Base-by-base conservation (phyloP, 768 basidiomycete species). In the Tulasnella sp. region DNA sequence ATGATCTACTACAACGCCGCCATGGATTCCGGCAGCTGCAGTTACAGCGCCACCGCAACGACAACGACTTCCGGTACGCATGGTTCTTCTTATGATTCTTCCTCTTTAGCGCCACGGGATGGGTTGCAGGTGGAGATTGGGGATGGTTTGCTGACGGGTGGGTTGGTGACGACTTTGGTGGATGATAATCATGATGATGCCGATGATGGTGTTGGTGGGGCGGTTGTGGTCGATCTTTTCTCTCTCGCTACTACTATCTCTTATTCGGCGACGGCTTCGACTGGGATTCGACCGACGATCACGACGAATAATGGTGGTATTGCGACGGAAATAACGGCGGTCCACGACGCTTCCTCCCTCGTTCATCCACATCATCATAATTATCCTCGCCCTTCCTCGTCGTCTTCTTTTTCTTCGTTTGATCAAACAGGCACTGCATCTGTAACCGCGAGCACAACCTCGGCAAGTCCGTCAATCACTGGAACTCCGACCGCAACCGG, bases 1-100 rank as follows among this genome's bases (percentile, higher is more conserved):
- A 81, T 50, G 41, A 48, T 81, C 28, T 79, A 81, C 31, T 81
- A 79, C 40, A 50, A 40, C 24, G 22, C 18, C 16, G 44, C 22
- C 50, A 24, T 60, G 76, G 76, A 77, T 50, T 22, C 37, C 24
- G 76, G 54, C 22, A 77, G 76, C 46, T 48, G 76, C 74, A 42
- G 34, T 75, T 75, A 37, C 7, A 48, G 18, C n/a, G 18, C 24
- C 7, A 31, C 40, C 8, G 4, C 74, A 12, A 42, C 40, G 12
- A 7, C 46, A 41, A 75, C 46, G 74, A 24, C 40, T 75, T 42
- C 74, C 41, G 74, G 74, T 48, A 75, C 74, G 74, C 48, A 50
- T 50, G 48, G 22, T 50, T 50, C 48, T 50, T 54, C 54, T 54
- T 54, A 7, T 37, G 37, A 37, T 37, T 37, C 37, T 37, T 37